Evolutionary conservation across 148 eudicot genomes (phyloP), one percentile per base, ranked within the genome.

Genomic region (Cornus kousa): DNA sequence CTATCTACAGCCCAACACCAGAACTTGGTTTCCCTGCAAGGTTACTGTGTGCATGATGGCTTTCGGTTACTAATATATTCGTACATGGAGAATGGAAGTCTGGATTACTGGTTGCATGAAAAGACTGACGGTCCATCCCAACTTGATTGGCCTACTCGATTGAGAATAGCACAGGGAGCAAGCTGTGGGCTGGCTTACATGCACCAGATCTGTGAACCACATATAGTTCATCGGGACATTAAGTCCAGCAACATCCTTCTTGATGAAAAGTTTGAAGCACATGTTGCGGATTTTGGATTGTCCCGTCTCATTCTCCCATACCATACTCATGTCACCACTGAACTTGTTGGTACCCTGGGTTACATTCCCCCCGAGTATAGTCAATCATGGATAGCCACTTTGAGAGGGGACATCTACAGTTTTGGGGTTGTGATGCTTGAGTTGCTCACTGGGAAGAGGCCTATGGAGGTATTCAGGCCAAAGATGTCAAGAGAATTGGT

Each of bases 331-430:
- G 98, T 93, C 79, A 93, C 97, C 73, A 93, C 98, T 10, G 98
- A 95, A 78, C 83, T 95, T 70, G 97, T 95, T 10, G 98, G 98
- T 48, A 95, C 98, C 31, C 83, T 93, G 67, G 98, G 98, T 43
- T 95, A 95, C 82, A 95, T 93, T 71, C 98, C 98, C 62, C 98
- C 98, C 3, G 98, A 95, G 80, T 95, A 95, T 23, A 89, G 96
- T 60, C 98, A 95, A 62, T 81, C 98, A 55, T 91, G 92, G 95
- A 81, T 91, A 80, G 98, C 98, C 79, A 93, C 98, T 66, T 87
- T 95, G 78, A 93, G 89, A 79, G 98, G 98, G 1, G 98, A 95
- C 75, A 82, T 95, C 39, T 95, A 95, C 80, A 95, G 98, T 84
- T 95, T 95, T 80, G 97, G 98, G 69, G 90, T 95, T 71, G 94